Evolutionary conservation across 2,329 filamentous ascomycete species (phyloP).

Genomic region (Pleurostoma richardsiae): DNA sequence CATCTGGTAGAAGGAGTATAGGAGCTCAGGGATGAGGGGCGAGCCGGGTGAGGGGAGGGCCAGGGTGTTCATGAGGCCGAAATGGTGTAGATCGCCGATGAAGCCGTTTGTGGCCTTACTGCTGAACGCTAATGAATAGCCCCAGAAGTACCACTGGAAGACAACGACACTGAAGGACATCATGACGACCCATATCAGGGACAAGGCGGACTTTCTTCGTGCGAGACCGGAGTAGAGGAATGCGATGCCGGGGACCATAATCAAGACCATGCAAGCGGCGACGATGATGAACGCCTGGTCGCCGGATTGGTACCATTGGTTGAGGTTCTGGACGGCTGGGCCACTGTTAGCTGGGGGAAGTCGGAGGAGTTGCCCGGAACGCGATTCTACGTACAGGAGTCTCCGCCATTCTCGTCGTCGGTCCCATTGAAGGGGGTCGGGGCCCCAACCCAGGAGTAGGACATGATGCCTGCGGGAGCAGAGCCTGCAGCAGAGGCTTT

Average conservation of each 20-base stretch:
- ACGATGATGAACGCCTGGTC: constrained; percentile 94
- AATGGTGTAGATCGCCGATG: constrained; percentile 86
- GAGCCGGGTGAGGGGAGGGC: constrained; percentile 83
- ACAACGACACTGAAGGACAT: constrained; percentile 84
- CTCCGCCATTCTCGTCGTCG: constrained; percentile 61
- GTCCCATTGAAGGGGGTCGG: constrained; percentile 61
- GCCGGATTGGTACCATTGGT: constrained; percentile 90
- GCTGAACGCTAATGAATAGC: constrained; percentile 92
- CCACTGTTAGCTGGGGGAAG: neutral
- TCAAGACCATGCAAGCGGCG: constrained; percentile 83
- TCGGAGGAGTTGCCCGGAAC: constrained; percentile 1
- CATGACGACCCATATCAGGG: constrained; percentile 97
- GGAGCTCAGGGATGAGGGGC: constrained; percentile 78
- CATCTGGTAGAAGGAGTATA: constrained; percentile 98
- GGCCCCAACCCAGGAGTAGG: constrained; percentile 54
- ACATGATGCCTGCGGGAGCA: constrained; percentile 35
- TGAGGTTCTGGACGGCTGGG: constrained; percentile 76
- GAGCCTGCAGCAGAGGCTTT: neutral
- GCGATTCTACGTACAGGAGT: constrained; percentile 63
- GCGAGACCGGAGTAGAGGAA: constrained; percentile 97
- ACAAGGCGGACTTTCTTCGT: constrained; percentile 94
- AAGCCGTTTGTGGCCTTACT: constrained; percentile 76
- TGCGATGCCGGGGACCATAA: constrained; percentile 95
- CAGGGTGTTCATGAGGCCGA: constrained; percentile 81
- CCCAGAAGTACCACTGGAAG: constrained; percentile 99